Conservation (phyloP, 2,329 filamentous ascomycete genomes). For the Arthroderma sp. region DNA sequence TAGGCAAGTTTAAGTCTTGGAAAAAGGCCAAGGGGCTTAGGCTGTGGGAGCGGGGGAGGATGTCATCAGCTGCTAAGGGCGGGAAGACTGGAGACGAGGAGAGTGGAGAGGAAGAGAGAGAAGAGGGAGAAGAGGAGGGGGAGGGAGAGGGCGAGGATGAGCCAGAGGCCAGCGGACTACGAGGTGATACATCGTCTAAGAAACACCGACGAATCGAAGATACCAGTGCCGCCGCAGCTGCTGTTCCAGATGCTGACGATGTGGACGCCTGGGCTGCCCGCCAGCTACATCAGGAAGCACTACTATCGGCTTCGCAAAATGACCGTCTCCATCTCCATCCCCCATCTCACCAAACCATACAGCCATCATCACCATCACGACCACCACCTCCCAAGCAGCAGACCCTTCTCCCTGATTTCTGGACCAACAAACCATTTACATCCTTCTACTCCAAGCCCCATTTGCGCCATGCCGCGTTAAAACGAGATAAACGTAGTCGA, state of each 20-base stretch:
- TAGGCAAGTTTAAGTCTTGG: slow-evolving; percentile 82
- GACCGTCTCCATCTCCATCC: background rate
- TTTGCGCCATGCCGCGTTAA: slow-evolving; percentile 67
- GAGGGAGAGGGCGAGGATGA: slow-evolving; percentile 5
- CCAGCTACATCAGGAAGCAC: slow-evolving; percentile 61
- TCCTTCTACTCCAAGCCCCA: slow-evolving; percentile 77
- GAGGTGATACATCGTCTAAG: no score
- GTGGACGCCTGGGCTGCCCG: slow-evolving; percentile 58
- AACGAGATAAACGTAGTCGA: slow-evolving; percentile 54
- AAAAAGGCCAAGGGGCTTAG: slow-evolving; percentile 77
- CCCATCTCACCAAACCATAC: slow-evolving; percentile 9
- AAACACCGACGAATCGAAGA: background rate
- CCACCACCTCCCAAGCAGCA: slow-evolving; percentile 3
- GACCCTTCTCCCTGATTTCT: slow-evolving; percentile 12
- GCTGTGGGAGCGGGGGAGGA: slow-evolving; percentile 61
- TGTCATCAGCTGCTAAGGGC: slow-evolving; percentile 37
- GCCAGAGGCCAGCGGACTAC: slow-evolving; percentile 2
- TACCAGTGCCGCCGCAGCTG: slow-evolving; percentile 23
- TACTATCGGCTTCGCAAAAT: slow-evolving; percentile 4
- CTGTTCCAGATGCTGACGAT: slow-evolving; percentile 53
- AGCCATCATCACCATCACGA: background rate
- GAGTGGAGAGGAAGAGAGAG: slow-evolving; percentile 43
- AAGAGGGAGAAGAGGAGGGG: slow-evolving; percentile 48
- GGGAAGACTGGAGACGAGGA: slow-evolving; percentile 32
- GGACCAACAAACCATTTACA: slow-evolving; percentile 50